Base-by-base conservation (phyloP, 176 grass and related monocot genomes). In the Secale cereale region DNA sequence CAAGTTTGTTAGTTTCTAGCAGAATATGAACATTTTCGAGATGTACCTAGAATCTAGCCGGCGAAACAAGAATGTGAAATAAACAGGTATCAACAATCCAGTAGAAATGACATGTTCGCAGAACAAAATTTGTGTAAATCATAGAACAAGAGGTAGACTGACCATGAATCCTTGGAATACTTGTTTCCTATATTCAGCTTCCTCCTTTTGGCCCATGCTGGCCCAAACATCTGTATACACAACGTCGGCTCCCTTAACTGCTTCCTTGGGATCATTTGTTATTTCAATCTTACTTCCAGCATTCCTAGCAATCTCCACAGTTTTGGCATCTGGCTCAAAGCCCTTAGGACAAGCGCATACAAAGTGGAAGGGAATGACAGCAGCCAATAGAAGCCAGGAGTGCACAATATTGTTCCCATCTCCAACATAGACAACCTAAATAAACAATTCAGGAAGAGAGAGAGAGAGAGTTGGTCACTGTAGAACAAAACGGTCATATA, bases 221-320 rank as follows among this genome's bases (percentile, higher is more conserved):
- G 97, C 97, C 97, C 97, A 99, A 85, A 99, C 93, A 86, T 96
- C 97, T 87, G 97, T 90, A 89, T 99, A 99, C 37, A 99, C 90
- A 76, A 94, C 93, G 91, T 99, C 91, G 81, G 97, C 97, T 78
- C 91, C 97, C 83, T 87, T 94, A 25, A 99, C 91, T 86, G 97
- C 97, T 90, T 94, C 97, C 87, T 83, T 99, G 43, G 86, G 84
- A 64, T 99, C 97, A 87, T 99, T 84, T 61, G 89, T 88, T 86
- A 99, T 92, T 76, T 99, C 97, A 72, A 99, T 96, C 84, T 92
- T 94, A 84, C 97, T 99, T 60, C 93, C 97, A 86, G 88, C 79
- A 79, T 26, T 86, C 83, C 88, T 91, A 14, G 90, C 97, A 14
- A 89, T 88, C 82, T 96, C 93, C 39, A 99, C 79, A 31, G 97